Conservation (phyloP, 2,329 filamentous ascomycete species). For the Ampelomyces quisqualis region DNA sequence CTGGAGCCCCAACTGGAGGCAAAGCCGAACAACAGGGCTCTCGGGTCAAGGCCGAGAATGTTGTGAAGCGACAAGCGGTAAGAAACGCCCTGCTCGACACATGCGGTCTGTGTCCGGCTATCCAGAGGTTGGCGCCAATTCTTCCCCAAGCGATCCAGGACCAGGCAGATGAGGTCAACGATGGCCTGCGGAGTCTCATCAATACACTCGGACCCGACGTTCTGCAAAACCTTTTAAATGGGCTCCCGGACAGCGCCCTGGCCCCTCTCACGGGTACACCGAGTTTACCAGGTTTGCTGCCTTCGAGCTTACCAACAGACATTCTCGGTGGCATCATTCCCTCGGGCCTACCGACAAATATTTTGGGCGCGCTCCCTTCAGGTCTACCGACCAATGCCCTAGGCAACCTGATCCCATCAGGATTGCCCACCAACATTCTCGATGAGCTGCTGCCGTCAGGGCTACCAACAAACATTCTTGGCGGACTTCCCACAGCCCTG, state of each 20-base stretch:
- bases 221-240: background rate
- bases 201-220: constrained; percentile 7
- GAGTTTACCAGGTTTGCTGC: background rate
- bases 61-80: constrained; percentile 12
- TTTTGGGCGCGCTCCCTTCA: background rate
- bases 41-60: constrained; percentile 6
- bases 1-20: background rate
- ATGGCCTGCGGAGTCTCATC: constrained; percentile 10
- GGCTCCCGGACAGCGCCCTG: constrained; percentile 1
- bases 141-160: constrained; percentile 11
- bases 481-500: background rate
- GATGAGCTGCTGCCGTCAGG: background rate
- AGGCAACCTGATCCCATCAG: background rate
- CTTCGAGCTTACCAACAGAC: background rate
- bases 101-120: constrained; percentile 13
- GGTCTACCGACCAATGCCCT: background rate
- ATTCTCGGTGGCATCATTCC: background rate
- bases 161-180: constrained; percentile 11
- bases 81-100: constrained; percentile 6
- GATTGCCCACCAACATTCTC: background rate
- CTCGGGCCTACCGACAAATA: background rate
- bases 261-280: background rate
- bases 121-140: constrained; percentile 9
- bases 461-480: background rate
- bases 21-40: background rate